Evolutionary conservation across 257 asterid species (phyloP).

Genomic region (Fraxinus cuspidata): DNA sequence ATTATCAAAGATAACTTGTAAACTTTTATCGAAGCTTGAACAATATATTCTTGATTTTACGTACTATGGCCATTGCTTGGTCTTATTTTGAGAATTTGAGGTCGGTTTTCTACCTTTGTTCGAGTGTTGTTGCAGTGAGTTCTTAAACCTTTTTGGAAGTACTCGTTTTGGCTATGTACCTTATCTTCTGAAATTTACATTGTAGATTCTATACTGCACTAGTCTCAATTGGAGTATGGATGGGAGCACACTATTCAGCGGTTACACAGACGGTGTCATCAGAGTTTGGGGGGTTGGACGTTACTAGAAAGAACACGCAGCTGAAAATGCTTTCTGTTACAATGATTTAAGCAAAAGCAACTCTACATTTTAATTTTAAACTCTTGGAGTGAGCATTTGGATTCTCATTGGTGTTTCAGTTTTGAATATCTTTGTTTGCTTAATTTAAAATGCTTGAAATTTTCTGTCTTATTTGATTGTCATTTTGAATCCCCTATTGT

Average conservation of each 20-base stretch:
- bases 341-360: conserved; percentile 1
- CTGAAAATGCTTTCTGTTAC: conserved; percentile 11
- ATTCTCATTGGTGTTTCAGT: conserved; percentile 37
- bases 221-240: conserved; percentile 88
- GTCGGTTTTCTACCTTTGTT: neutral
- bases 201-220: conserved; percentile 84
- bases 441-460: neutral
- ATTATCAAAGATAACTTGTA: neutral
- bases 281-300: conserved; percentile 88
- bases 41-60: too few relatives aligned
- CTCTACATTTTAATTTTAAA: conserved; percentile 19
- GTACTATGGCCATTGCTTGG: neutral
- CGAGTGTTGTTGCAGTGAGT: neutral
- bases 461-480: neutral
- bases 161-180: neutral
- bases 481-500: neutral
- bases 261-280: conserved; percentile 87
- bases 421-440: conserved; percentile 33
- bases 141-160: neutral
- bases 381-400: conserved; percentile 29
- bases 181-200: neutral
- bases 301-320: conserved; percentile 42
- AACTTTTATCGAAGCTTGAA: neutral
- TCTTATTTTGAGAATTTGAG: neutral
- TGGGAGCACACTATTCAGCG: conserved; percentile 92